Evolutionary conservation across 345 rosid genomes (phyloP).

Genomic region (Eucalyptus curtisii): DNA sequence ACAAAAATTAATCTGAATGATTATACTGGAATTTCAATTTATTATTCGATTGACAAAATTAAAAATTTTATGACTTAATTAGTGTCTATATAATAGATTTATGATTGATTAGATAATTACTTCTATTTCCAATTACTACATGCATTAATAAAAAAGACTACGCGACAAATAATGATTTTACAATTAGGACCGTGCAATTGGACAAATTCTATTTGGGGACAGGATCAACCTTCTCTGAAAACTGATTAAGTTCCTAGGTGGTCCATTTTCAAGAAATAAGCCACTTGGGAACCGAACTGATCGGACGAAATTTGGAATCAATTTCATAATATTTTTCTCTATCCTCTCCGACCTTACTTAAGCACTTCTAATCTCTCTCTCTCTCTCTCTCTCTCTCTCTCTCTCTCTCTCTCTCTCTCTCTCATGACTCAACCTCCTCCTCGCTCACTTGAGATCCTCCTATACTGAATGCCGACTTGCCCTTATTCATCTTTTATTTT

Average conservation of each 20-base stretch:
- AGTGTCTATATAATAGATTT: accelerated
- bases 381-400: too few species aligned
- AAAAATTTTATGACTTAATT: accelerated
- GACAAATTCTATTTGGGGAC: accelerated
- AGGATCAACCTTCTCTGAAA: accelerated
- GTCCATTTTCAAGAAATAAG: not conserved
- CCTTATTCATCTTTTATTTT: not conserved
- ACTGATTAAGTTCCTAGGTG: accelerated
- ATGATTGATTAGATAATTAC: accelerated
- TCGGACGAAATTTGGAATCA: accelerated
- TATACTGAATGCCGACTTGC: not conserved
- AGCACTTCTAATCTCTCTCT: not conserved
- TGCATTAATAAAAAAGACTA: accelerated
- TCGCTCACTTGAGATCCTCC: not conserved
- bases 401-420: too few species aligned
- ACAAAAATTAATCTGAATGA: accelerated
- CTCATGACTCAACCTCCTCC: too few species aligned
- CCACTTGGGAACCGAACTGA: accelerated
- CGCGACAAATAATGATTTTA: too few species aligned
- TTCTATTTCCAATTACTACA: accelerated
- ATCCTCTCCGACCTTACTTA: not conserved
- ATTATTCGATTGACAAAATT: accelerated
- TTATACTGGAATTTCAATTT: accelerated
- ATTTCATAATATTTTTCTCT: too few species aligned
- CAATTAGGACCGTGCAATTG: accelerated